These are phyloP conservation scores for Alternaria angustiovoidea DNA, from an alignment of 2,329 filamentous ascomycete genomes.

Conservation along the genomic window DNA sequence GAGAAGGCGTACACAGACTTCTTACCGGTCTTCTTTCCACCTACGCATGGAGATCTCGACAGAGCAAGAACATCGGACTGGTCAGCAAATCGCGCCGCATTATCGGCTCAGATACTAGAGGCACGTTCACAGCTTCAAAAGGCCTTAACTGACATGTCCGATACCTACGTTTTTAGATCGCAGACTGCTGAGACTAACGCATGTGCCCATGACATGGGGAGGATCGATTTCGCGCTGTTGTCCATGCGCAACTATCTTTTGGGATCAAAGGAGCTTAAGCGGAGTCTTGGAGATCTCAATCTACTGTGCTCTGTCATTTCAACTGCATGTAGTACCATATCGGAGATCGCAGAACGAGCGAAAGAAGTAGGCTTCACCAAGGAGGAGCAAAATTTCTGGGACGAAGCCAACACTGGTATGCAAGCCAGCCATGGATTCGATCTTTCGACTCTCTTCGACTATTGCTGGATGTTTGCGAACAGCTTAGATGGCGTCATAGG, in stretches of 20 bases:
- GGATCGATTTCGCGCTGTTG: conserved; percentile 23
- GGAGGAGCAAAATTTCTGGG: conserved; percentile 29
- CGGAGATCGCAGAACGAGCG: conserved; percentile 31
- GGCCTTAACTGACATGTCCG: conserved; percentile 22
- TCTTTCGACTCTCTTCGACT: conserved; percentile 26
- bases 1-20: conserved; percentile 41
- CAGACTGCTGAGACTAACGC: not conserved
- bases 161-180: conserved; percentile 18
- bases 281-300: conserved; percentile 25
- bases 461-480: conserved; percentile 36
- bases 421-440: conserved; percentile 23
- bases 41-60: conserved; percentile 42
- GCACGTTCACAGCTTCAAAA: conserved; percentile 28
- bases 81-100: conserved; percentile 18
- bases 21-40: conserved; percentile 44
- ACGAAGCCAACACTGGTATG: conserved; percentile 36
- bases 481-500: conserved; percentile 29
- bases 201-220: conserved; percentile 11
- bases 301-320: conserved; percentile 37
- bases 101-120: conserved; percentile 28
- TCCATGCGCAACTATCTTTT: conserved; percentile 26
- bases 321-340: conserved; percentile 30
- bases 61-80: conserved; percentile 18
- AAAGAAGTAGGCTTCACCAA: conserved; percentile 20
- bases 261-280: conserved; percentile 14